These are phyloP conservation scores for Plasmodium cynomolgi DNA, from an alignment of 169 alveolate genomes.

Conservation along the genomic window DNA sequence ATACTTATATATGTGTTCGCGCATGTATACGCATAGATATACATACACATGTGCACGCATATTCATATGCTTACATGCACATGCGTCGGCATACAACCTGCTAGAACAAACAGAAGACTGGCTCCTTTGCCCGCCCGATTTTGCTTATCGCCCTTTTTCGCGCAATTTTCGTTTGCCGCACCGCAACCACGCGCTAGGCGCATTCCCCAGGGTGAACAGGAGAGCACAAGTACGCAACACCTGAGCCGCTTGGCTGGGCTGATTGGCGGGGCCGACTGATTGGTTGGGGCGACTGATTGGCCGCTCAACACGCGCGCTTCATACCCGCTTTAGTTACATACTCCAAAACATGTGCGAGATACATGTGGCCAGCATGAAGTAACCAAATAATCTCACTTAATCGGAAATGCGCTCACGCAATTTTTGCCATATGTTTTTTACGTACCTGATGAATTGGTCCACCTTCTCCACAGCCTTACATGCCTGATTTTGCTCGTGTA, in stretches of 20 bases:
- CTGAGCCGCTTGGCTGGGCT: background rate
- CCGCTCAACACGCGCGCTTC: background rate
- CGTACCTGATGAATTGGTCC: background rate
- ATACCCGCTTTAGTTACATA: background rate
- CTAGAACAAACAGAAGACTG: background rate
- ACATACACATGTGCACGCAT: background rate
- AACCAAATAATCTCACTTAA: background rate
- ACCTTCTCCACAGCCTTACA: too few species aligned
- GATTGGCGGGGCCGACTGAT: background rate
- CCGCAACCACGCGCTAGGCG: background rate
- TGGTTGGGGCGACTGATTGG: background rate
- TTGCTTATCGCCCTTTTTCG: background rate
- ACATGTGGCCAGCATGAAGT: background rate
- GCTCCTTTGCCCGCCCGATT: background rate
- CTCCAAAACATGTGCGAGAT: background rate
- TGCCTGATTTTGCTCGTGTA: background rate
- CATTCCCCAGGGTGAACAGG: background rate
- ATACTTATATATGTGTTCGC: background rate
- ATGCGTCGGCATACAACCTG: background rate
- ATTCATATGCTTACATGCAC: background rate
- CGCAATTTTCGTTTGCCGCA: background rate
- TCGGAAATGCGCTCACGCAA: background rate
- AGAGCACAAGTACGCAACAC: background rate
- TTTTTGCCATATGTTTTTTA: background rate
- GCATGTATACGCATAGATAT: background rate